Evolutionary conservation across 169 alveolate genomes (phyloP), one percentile per base, ranked within the genome.

Genomic region (Babesia bigemina): DNA sequence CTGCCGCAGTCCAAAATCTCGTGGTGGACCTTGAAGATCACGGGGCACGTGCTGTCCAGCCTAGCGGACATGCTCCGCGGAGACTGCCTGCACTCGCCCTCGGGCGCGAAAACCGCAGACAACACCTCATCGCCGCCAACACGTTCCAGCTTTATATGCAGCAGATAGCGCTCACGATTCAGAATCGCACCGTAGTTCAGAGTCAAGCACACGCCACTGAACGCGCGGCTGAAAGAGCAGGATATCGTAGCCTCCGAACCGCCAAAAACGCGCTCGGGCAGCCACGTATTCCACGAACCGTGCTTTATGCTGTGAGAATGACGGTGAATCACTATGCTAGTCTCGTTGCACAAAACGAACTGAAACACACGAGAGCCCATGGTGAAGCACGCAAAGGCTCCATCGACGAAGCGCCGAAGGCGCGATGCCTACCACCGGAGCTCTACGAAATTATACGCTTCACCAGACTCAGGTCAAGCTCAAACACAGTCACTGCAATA

Each of bases 401-500:
- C 33, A 10, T 24, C 24, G 39, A 65, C 74, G 49, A 17, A 21
- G 71, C 70, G 60, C 62, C 57, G 8, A n/a, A 14, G 75, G 71
- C 61, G 61, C 77, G 45, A 45, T 29, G 56, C 63, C 69, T 17
- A 6, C 33, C 6, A 12, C 48, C 50, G 12, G 29, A 24, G 45
- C 57, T 3, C 28, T 69, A 50, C 14, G 22, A 50, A 19, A 24
- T 22, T 10, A 75, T 56, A 14, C 52, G 48, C 69, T 74, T 75
- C n/a, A 75, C 42, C 44, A 74, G 29, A 29, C 69, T 69, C 63
- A 74, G 39, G 53, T 83, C 85, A 24, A 83, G 52, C 82, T 74
- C 90, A 22, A 96, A 70, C 74, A 94, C 97, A 24, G 95, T 69
- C 16, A 91, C 75, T 66, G 96, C 77, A 11, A 13, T n/a, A 21